Percentiles rank a stretch among this genome's conserved stretches.
phyloP scores from a whole-genome alignment of 305 asterid species.

The Withania somnifera region DNA sequence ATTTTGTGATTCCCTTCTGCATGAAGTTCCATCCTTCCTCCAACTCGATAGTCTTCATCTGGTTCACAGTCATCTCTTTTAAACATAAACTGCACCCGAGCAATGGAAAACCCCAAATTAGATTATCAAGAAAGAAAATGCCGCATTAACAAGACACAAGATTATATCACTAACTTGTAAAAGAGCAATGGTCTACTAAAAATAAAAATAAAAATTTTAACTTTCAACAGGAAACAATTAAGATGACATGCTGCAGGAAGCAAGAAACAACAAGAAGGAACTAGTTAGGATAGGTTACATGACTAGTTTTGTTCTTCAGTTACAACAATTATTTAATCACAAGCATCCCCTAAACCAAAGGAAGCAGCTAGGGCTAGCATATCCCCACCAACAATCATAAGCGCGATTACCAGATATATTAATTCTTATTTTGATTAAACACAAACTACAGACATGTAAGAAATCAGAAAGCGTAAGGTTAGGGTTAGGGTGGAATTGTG shows the following conservation, averaged over 20 bases:
- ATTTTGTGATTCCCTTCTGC: slow-evolving; percentile 38
- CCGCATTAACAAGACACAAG: not conserved
- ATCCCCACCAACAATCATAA: not conserved
- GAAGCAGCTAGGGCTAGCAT: not conserved
- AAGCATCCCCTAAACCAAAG: not conserved
- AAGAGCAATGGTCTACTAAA: not conserved
- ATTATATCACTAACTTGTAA: not conserved
- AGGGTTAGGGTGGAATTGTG: not conserved
- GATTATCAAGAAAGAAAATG: not conserved
- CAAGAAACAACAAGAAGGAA: too few species aligned
- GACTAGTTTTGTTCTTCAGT: not conserved
- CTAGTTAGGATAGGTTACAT: not conserved
- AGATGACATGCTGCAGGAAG: not conserved
- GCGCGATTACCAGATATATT: not conserved
- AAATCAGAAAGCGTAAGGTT: not conserved
- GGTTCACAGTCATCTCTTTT: slow-evolving; percentile 16
- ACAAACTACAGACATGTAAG: not conserved
- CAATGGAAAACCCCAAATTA: not conserved
- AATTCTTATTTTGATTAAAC: not conserved
- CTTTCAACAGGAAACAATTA: not conserved
- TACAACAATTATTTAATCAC: not conserved
- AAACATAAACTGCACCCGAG: not conserved
- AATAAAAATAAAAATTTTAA: not conserved
- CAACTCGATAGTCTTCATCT: slow-evolving; percentile 22
- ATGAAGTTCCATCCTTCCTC: slow-evolving; percentile 46